A percentile compares a stretch with the other conserved stretches of the same genome.
Evolutionary conservation across 192 early-diverging fungal species (phyloP).

Genomic region (Umbelopsis sp.): DNA sequence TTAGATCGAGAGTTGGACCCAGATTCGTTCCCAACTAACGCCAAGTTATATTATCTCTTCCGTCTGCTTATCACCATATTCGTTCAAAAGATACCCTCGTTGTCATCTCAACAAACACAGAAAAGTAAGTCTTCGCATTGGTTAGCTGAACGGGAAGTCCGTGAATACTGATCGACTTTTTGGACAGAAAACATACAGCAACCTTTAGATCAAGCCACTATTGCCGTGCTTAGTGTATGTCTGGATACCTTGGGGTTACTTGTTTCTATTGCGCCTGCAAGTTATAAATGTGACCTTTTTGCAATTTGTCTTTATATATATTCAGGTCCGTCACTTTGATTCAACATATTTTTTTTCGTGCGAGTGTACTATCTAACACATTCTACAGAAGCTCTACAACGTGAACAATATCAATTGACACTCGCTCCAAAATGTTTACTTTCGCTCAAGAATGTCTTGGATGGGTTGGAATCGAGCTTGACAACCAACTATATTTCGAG

Average conservation of each 20-base stretch:
- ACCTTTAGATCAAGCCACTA: background rate
- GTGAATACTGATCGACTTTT: background rate
- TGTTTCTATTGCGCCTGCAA: conserved; percentile 43
- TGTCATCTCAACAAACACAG: conserved; percentile 27
- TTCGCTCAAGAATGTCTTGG: conserved; percentile 48
- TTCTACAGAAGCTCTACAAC: conserved; percentile 37
- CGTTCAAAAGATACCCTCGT: conserved; percentile 43
- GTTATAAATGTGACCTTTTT: conserved; percentile 48
- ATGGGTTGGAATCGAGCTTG: conserved; percentile 32
- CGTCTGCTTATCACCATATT: conserved; percentile 46
- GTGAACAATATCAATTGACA: conserved; percentile 42
- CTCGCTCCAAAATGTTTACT: conserved; percentile 48
- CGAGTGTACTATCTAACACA: background rate
- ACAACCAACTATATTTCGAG: conserved; percentile 20
- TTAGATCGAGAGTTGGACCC: conserved; percentile 33
- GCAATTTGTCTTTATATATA: conserved; percentile 56
- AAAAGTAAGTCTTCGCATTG: conserved; percentile 13
- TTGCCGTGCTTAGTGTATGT: conserved; percentile 15
- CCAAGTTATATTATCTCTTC: conserved; percentile 45
- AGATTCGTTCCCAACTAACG: conserved; percentile 35
- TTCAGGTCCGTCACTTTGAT: conserved; percentile 29
- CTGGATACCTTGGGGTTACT: conserved; percentile 48
- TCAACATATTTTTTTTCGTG: background rate
- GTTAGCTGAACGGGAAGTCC: background rate
- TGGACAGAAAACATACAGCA: background rate